These are phyloP conservation scores for Acanthamoeba divionensis DNA, from an alignment of 208 protist genomes.

Conservation along the genomic window DNA sequence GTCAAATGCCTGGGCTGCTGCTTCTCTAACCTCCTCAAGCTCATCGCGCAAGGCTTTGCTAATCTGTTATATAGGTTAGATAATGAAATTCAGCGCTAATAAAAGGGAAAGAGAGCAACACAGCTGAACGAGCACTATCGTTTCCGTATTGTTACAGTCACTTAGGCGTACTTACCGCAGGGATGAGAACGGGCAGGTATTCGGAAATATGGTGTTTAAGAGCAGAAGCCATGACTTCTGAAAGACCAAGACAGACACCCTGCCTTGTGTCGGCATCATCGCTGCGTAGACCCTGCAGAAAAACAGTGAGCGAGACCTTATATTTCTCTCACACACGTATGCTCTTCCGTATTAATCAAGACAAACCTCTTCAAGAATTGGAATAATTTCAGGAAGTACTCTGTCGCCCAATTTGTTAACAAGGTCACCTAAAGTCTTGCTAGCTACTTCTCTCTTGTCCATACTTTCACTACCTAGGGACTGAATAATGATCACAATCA, in stretches of 20 bases:
- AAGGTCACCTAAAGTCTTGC: constrained; percentile 76
- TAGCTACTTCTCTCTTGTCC: constrained; percentile 65
- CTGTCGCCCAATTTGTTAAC: constrained; percentile 80
- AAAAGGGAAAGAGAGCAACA: no score
- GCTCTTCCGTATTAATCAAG: not conserved
- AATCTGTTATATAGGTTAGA: no score
- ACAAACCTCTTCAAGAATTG: constrained; percentile 74
- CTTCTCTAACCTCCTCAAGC: constrained; percentile 74
- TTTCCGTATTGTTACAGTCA: not conserved
- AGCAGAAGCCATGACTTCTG: constrained; percentile 77
- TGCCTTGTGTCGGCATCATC: constrained; percentile 55
- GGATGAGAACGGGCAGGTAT: constrained; percentile 62
- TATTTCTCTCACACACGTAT: not conserved
- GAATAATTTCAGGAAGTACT: constrained; percentile 82
- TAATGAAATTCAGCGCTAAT: no score
- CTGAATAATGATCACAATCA: constrained; percentile 48
- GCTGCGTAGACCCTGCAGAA: constrained; percentile 34
- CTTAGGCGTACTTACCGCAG: constrained; percentile 64
- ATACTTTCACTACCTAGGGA: not conserved
- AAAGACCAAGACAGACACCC: constrained; percentile 83
- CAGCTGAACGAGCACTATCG: not conserved
- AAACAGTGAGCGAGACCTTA: not conserved
- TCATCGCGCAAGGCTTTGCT: not conserved
- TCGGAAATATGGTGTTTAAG: constrained; percentile 50
- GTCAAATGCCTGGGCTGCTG: constrained; percentile 80